Conservation (phyloP, 1,284 basidiomycete genomes). For the Hymenochaete sp. region DNA sequence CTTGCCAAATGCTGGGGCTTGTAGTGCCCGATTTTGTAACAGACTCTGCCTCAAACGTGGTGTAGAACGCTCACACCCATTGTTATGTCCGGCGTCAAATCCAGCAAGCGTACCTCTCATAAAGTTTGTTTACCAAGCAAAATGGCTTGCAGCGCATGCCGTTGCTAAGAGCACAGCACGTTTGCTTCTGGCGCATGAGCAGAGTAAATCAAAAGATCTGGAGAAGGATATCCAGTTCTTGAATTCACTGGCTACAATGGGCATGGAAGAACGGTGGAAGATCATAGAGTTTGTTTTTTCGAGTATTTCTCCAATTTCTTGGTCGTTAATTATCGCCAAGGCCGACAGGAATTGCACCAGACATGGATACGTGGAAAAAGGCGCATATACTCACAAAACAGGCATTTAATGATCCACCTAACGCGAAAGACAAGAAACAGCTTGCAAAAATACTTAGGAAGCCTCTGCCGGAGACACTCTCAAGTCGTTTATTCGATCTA, state of each 20-base stretch:
- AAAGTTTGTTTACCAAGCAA: conserved; percentile 44
- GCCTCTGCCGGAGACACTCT: conserved; percentile 43
- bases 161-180: conserved; percentile 57
- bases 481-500: conserved; percentile 60
- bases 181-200: conserved; percentile 50
- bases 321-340: conserved; percentile 19
- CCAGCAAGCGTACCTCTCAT: conserved; percentile 55
- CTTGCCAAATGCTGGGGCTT: conserved; percentile 25
- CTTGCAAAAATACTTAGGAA: conserved; percentile 48
- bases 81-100: conserved; percentile 71
- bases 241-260: conserved; percentile 47
- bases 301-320: background rate
- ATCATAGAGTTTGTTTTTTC: conserved; percentile 37
- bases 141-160: conserved; percentile 74
- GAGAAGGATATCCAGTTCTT: conserved; percentile 44
- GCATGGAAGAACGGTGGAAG: conserved; percentile 57
- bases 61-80: conserved; percentile 48
- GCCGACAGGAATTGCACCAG: conserved; percentile 38
- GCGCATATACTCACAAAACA: conserved; percentile 48
- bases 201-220: conserved; percentile 33
- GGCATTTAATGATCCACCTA: conserved; percentile 48
- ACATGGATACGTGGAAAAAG: conserved; percentile 53
- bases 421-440: conserved; percentile 44
- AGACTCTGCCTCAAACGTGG: conserved; percentile 62
- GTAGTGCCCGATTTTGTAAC: conserved; percentile 70